Evolutionary conservation across 129 eudicot species (phyloP), one percentile per base, ranked within the genome.

Genomic region (Gnaphalium uliginosum): DNA sequence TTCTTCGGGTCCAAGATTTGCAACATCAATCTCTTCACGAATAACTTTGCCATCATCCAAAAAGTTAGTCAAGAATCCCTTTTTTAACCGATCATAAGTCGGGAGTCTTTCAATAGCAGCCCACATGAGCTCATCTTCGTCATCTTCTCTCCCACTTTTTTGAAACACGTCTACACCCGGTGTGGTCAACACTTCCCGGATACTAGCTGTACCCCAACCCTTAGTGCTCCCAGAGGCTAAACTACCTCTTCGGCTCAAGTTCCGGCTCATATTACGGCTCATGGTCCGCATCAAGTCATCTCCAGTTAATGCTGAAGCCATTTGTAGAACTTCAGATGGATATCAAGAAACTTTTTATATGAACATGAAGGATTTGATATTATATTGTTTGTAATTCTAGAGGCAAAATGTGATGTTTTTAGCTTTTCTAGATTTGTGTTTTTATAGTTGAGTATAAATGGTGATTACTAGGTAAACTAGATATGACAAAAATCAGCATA

Each of bases 61-160:
- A 67, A 87, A 79, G 37, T 79, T 85, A 22, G 82, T 87, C 85
- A 89, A 78, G 66, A 89, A 86, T 43, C 92, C 92, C 37, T 81
- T 85, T 72, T 79, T 78, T 64, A 89, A 27, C 62, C 92, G 79
- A 15, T 89, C 96, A 74, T 80, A 89, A 13, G 96, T 89, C 15
- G 96, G 96, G 30, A 89, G 86, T 69, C 96, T 66, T 75, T 89
- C 96, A 25, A 89, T 84, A 2, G 96, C 96, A 74, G 96, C 96
- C 96, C 96, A 89, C 79, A 79, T 86, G n/a, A 86, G 87, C 73
- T 87, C 86, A 3, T 81, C 86, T 76, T 86, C 90, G 7, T 85
- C 88, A 30, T 81, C 84, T 61, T 73, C 75, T 18, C 78, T 66
- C 58, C 81, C 85, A n/a, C 69, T 78, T 22, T 68, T 85, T 8